Evolutionary conservation across 345 rosid species (phyloP), one percentile per base, ranked within the genome.

Genomic region (Eucalyptus polybractea): DNA sequence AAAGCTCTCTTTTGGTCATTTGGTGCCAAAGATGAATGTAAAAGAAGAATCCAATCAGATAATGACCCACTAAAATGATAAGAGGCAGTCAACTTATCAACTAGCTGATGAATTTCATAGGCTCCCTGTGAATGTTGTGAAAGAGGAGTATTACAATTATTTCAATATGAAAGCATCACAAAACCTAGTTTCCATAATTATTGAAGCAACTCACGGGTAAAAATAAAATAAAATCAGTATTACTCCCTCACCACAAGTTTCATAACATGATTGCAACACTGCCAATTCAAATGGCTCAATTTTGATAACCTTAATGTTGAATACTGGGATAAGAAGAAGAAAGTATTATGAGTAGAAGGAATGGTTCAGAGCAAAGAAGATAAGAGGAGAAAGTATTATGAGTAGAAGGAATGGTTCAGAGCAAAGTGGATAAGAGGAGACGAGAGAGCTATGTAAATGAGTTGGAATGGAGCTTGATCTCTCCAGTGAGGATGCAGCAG

Each of bases 1-100:
- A 97, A 97, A 91, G 93, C 97, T 90, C 91, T 96, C 91, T 93
- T 96, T 90, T 96, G 97, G 90, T 95, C 97, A 86, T 90, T 89
- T 58, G 99, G 92, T 87, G 97, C 95, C 88, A 96, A 87, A 69
- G 98, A 95, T 72, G 99, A 97, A 95, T 97, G 99, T 90, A 96
- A 92, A 87, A 98, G 98, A 90, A 96, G 95, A 90, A 96, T 92
- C 98, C 98, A 95, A 88, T 97, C 95, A 60, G 94, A 93, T 81
- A 96, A 94, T 89, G 93, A 89, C 87, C 99, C 99, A 90, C 97
- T 94, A 93, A 96, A 96, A 72, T 93, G 98, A 92, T 95, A 95
- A 88, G 98, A 94, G 90, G 96, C 97, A 92, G 93, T 93, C 92
- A 97, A 92, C 89, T 94, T 96, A 93, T 96, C 99, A 47, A 93